Conservation (phyloP, 1,284 basidiomycete species). For the Moesziomyces aphidis region DNA sequence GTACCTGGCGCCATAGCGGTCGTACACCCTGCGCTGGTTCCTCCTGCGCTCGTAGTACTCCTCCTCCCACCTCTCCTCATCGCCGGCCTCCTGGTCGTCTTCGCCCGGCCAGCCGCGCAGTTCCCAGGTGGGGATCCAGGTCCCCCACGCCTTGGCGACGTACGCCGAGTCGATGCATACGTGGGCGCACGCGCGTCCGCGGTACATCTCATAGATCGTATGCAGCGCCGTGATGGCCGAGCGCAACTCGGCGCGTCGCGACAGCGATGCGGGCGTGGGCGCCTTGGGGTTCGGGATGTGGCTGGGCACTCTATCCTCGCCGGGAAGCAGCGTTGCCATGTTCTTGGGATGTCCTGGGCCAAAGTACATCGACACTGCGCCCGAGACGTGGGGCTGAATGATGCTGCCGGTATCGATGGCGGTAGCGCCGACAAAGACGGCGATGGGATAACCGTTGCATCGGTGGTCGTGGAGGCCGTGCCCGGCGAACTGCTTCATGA, state of each 20-base stretch:
- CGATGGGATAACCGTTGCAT: conserved; percentile 51
- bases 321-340: conserved; percentile 43
- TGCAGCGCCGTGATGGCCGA: conserved; percentile 52
- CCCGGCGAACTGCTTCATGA: conserved; percentile 52
- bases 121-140: conserved; percentile 63
- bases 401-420: conserved; percentile 50
- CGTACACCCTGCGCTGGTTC: conserved; percentile 25
- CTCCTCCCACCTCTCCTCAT: conserved; percentile 21
- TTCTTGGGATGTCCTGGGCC: conserved; percentile 52
- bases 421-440: conserved; percentile 55
- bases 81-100: conserved; percentile 37
- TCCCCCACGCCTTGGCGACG: conserved; percentile 63
- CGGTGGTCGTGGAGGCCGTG: conserved; percentile 50
- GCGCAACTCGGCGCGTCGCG: conserved; percentile 53
- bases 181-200: conserved; percentile 52
- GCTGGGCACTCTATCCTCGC: conserved; percentile 36
- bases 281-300: conserved; percentile 54
- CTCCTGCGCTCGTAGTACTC: conserved; percentile 34
- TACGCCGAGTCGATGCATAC: conserved; percentile 62
- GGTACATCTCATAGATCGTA: conserved; percentile 48
- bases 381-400: conserved; percentile 44
- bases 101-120: conserved; percentile 58
- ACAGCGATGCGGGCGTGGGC: conserved; percentile 38
- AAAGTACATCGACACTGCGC: conserved; percentile 48
- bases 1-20: conserved; percentile 20